Percentiles rank a stretch among this genome's conserved stretches.
Conservation (phyloP, 129 eudicot species). For the Cynara cardunculus region DNA sequence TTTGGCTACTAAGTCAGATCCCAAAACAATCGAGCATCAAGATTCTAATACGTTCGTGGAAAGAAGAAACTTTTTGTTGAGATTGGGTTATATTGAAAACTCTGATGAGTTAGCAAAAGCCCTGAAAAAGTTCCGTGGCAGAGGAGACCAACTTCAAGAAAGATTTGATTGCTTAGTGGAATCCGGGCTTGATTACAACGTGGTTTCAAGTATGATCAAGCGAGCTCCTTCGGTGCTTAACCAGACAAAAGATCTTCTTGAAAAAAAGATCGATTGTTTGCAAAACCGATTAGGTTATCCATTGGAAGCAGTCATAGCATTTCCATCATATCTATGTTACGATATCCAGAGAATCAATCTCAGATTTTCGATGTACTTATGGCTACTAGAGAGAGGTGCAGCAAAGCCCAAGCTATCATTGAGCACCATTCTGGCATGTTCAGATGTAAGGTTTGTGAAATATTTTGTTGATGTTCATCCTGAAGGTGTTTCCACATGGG, state of each 20-base stretch:
- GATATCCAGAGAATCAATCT: conserved; percentile 54
- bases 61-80: conserved; percentile 47
- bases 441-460: conserved; percentile 56
- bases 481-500: conserved; percentile 66
- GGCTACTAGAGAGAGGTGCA: conserved; percentile 62
- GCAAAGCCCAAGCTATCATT: conserved; percentile 54
- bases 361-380: conserved; percentile 61
- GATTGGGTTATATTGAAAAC: conserved; percentile 71
- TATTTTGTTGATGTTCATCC: conserved; percentile 68
- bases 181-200: conserved; percentile 70
- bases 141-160: conserved; percentile 80
- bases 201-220: conserved; percentile 56
- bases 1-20: conserved; percentile 40
- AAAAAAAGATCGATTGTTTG: conserved; percentile 54
- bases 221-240: conserved; percentile 57
- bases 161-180: conserved; percentile 71
- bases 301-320: conserved; percentile 56
- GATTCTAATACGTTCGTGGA: conserved; percentile 44
- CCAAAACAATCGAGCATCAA: conserved; percentile 15
- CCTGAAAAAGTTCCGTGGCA: conserved; percentile 57
- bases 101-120: conserved; percentile 77
- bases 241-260: conserved; percentile 58
- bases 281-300: conserved; percentile 51
- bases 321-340: conserved; percentile 74
- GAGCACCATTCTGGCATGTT: conserved; percentile 67